Evolutionary conservation across 2,329 filamentous ascomycete species (phyloP).

Genomic region (Pyricularia pennisetigena): DNA sequence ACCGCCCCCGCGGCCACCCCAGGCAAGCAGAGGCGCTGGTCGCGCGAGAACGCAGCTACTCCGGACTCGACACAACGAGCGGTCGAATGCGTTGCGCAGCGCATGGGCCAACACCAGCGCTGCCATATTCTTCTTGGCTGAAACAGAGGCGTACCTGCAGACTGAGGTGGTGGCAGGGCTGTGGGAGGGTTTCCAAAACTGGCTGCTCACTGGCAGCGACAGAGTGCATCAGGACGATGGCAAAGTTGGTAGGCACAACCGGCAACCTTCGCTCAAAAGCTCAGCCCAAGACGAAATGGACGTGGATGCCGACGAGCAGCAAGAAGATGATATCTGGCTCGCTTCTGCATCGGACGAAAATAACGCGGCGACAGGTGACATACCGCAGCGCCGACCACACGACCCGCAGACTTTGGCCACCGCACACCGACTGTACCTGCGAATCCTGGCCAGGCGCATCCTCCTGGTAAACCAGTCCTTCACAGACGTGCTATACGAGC

Average conservation of each 20-base stretch:
- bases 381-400: constrained; percentile 31
- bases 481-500: constrained; percentile 53
- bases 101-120: constrained; percentile 87
- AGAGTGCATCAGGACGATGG: constrained; percentile 8
- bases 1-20: constrained; percentile 54
- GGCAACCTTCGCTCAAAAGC: not conserved
- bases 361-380: constrained; percentile 2
- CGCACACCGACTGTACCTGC: constrained; percentile 70
- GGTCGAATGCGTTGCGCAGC: constrained; percentile 62
- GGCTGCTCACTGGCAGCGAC: constrained; percentile 47
- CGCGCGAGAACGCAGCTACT: constrained; percentile 50
- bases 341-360: constrained; percentile 13
- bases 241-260: not conserved
- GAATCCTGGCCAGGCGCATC: constrained; percentile 54
- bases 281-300: constrained; percentile 1
- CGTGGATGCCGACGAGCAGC: constrained; percentile 14
- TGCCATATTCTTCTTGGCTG: constrained; percentile 79
- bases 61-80: constrained; percentile 51
- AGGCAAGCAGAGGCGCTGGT: constrained; percentile 50
- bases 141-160: constrained; percentile 81
- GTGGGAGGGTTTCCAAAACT: constrained; percentile 70
- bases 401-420: constrained; percentile 79
- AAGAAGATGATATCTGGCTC: constrained; percentile 32
- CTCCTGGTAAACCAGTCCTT: constrained; percentile 56
- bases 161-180: constrained; percentile 76